A percentile compares a stretch with the other conserved stretches of the same genome.
phyloP scores from a whole-genome alignment of 2,329 filamentous ascomycete species.

The Exutisphaerella laricina region DNA sequence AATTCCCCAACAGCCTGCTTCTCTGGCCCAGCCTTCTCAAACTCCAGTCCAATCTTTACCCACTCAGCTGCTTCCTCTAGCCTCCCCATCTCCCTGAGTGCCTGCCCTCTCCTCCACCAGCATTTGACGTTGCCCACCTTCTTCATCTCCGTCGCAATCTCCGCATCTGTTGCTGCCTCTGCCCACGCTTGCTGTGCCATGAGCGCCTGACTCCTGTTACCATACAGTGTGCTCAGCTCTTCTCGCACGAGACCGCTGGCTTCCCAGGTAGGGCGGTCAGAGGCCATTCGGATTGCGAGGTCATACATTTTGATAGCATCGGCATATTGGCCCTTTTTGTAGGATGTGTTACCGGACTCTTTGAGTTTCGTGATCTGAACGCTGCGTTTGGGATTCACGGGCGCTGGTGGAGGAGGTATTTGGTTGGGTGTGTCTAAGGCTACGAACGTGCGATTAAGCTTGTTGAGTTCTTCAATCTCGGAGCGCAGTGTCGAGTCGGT shows the following conservation, averaged over 20 bases:
- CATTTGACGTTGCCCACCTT: constrained; percentile 83
- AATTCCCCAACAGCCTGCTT: constrained; percentile 29
- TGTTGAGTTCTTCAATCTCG: constrained; percentile 66
- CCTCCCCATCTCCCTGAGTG: constrained; percentile 84
- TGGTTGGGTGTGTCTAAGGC: constrained; percentile 54
- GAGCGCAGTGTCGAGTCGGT: constrained; percentile 37
- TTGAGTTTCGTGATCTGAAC: constrained; percentile 86
- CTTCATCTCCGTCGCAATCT: constrained; percentile 83
- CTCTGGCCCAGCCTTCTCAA: constrained; percentile 31
- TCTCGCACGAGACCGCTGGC: constrained; percentile 76
- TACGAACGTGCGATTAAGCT: constrained; percentile 69
- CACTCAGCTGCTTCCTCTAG: constrained; percentile 76
- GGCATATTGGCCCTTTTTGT: constrained; percentile 67
- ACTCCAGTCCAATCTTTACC: constrained; percentile 71
- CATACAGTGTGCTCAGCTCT: constrained; percentile 72
- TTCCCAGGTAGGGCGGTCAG: constrained; percentile 79
- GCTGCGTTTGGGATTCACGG: constrained; percentile 86
- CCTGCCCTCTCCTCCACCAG: constrained; percentile 85
- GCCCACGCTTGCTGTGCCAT: constrained; percentile 79
- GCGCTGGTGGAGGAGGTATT: constrained; percentile 78
- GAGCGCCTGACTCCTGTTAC: constrained; percentile 84
- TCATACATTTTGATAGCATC: constrained; percentile 79
- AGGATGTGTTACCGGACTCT: constrained; percentile 76
- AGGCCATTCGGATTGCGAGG: constrained; percentile 85
- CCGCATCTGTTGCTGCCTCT: constrained; percentile 80